Conservation (phyloP, 1,284 basidiomycete species). For the Ceratorhiza oryzae-sativae region DNA sequence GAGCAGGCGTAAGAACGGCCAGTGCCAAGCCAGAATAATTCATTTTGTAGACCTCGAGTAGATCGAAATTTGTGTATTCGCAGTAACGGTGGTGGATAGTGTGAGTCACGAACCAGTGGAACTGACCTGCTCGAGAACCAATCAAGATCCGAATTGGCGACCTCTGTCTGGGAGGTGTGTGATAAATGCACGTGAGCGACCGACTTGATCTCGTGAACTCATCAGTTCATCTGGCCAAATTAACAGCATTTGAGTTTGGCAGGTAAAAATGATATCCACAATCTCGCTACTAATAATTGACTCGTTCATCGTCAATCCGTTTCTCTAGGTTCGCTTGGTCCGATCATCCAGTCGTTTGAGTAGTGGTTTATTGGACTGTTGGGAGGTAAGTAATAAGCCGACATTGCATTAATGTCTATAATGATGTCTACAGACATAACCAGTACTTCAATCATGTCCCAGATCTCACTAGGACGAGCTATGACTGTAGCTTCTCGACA, state of each 20-base stretch:
- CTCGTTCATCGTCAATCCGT: no score
- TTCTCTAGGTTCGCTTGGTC: no score
- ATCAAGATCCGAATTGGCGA: background rate
- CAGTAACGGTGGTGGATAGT: background rate
- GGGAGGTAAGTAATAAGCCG: background rate
- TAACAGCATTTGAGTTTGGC: no score
- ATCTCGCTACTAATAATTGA: no score
- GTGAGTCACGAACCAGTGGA: background rate
- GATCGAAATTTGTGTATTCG: background rate
- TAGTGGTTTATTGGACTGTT: no score
- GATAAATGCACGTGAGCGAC: background rate
- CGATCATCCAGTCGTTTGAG: no score
- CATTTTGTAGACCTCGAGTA: background rate
- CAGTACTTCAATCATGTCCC: no score
- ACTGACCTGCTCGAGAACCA: background rate
- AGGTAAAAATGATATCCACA: no score
- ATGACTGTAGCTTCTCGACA: background rate
- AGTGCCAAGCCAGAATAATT: slow-evolving; percentile 55
- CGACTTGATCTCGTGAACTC: no score
- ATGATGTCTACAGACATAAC: background rate
- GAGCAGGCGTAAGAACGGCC: slow-evolving; percentile 57
- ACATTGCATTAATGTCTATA: background rate
- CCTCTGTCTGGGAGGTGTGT: background rate
- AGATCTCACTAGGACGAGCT: background rate
- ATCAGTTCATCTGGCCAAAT: no score